Evolutionary conservation across 345 rosid genomes (phyloP).

Genomic region (Brassica cretica): DNA sequence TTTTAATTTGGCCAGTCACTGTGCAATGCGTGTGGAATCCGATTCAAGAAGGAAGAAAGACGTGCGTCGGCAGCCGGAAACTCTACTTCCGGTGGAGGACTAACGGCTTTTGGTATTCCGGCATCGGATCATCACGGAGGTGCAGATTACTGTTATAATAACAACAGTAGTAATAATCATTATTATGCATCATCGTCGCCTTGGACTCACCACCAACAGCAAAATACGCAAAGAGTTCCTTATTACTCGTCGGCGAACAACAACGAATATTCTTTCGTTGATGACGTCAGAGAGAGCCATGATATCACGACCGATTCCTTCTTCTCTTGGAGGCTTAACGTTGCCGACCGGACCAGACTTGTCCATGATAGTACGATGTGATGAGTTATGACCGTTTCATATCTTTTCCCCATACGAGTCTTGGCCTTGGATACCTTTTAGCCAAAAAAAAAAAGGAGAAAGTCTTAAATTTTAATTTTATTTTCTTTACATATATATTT

Average conservation of each 20-base stretch:
- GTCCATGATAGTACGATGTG: conserved; percentile 83
- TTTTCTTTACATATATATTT: conserved; percentile 5
- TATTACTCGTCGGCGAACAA: conserved; percentile 45
- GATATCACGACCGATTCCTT: conserved; percentile 58
- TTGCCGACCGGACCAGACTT: conserved; percentile 77
- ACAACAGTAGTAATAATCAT: neutral
- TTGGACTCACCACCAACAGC: conserved; percentile 48
- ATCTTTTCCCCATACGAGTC: conserved; percentile 4
- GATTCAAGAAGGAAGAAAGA: conserved; percentile 87
- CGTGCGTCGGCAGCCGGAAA: conserved; percentile 56
- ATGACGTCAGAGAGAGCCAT: conserved; percentile 50
- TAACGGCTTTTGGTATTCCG: conserved; percentile 27
- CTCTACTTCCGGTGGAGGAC: conserved; percentile 38
- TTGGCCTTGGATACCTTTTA: conserved; percentile 31
- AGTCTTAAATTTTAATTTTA: conserved; percentile 24
- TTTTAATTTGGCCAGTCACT: conserved; percentile 52
- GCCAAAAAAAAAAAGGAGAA: neutral
- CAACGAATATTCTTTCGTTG: conserved; percentile 63
- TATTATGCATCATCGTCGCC: conserved; percentile 31
- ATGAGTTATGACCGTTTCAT: conserved; percentile 19
- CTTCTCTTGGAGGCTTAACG: conserved; percentile 89
- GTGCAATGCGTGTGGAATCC: conserved; percentile 89
- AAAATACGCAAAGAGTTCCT: conserved; percentile 51
- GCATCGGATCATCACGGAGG: conserved; percentile 17
- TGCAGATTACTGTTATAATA: conserved; percentile 15